Evolutionary conservation across 78 protist species (phyloP), one percentile per base, ranked within the genome.

Genomic region (Salpingoeca rosetta): DNA sequence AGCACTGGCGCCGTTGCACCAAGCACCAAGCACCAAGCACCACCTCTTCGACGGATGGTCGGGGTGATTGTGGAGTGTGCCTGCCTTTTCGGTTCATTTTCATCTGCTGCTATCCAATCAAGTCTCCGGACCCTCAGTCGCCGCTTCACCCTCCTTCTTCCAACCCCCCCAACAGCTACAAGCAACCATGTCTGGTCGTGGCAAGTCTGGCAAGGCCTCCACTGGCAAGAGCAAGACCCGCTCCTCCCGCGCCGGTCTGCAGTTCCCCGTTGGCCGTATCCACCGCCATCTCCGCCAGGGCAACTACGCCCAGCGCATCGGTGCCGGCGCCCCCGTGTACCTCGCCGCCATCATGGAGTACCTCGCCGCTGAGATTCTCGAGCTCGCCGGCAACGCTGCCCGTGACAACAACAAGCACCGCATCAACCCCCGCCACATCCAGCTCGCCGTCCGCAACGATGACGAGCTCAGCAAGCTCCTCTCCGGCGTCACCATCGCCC

Each of bases 261-360:
- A 87, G 85, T 93, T 94, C 96, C 96, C 97, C 44, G 97, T 94
- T 36, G 95, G 96, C 40, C 94, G 97, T 78, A 84, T 94, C 82
- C 96, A 94, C 85, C 84, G 96, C 45, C 73, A 84, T 45, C 87
- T 94, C 83, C 44, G 91, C 36, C 87, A 91, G 43, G 96, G 96
- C 51, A 38, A 89, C 80, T 94, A 90, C 84, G 95, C 95, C 28
- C 35, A 83, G 90, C 92, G 98, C 51, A 40, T 95, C n/a, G 97
- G 95, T 26, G 93, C 93, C 31, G 94, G 95, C 2, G 97, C 95
- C 43, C 94, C 97, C 41, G 97, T 98, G 39, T 97, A 97, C 94
- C 87, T 96, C 40, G 97, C 98, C 7, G 98, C 99, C 87, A 98
- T 97, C 44, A 84, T 97, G 39, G 99, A 98, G 90, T 98, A 98